Evolutionary conservation across 1,284 basidiomycete genomes (phyloP).

Genomic region (Singerocomus inundabilis): DNA sequence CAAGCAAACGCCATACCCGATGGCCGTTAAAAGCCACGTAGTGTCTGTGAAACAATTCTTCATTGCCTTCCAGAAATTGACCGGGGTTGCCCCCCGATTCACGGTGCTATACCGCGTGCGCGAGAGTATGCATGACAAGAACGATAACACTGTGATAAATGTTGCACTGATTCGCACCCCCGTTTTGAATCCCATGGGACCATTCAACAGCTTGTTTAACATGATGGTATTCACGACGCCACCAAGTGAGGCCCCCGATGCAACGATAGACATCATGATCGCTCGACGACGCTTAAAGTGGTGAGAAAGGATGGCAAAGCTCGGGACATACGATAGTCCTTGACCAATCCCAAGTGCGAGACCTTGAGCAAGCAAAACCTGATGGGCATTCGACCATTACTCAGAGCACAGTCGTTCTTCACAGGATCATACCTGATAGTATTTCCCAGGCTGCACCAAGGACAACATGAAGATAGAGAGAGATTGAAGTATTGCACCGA

Average conservation of each 20-base stretch:
- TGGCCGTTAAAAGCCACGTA: too few relatives aligned
- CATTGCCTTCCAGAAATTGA: slow-evolving; percentile 18
- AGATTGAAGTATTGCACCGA: slow-evolving; percentile 29
- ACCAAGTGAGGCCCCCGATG: slow-evolving; percentile 34
- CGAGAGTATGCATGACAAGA: slow-evolving; percentile 30
- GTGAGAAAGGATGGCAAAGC: slow-evolving; percentile 37
- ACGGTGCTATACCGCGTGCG: slow-evolving; percentile 24
- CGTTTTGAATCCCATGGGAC: too few relatives aligned
- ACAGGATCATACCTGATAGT: slow-evolving; percentile 32
- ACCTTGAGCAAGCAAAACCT: too few relatives aligned
- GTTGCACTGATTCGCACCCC: slow-evolving; percentile 34
- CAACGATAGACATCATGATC: slow-evolving; percentile 32
- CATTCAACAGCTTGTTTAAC: slow-evolving; percentile 39
- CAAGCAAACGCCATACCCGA: slow-evolving; percentile 15
- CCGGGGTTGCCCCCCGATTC: not conserved
- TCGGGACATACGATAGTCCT: too few relatives aligned
- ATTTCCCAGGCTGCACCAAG: slow-evolving; percentile 32
- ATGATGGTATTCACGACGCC: slow-evolving; percentile 37
- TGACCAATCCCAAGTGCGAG: too few relatives aligned
- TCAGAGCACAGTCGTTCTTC: not conserved
- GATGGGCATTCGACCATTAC: not conserved
- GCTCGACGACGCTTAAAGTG: slow-evolving; percentile 34
- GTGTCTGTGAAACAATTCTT: slow-evolving; percentile 26
- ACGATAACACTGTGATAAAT: slow-evolving; percentile 26
- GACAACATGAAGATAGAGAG: too few relatives aligned